phyloP scores from a whole-genome alignment of 257 asterid species.

The Handroanthus guayacan region DNA sequence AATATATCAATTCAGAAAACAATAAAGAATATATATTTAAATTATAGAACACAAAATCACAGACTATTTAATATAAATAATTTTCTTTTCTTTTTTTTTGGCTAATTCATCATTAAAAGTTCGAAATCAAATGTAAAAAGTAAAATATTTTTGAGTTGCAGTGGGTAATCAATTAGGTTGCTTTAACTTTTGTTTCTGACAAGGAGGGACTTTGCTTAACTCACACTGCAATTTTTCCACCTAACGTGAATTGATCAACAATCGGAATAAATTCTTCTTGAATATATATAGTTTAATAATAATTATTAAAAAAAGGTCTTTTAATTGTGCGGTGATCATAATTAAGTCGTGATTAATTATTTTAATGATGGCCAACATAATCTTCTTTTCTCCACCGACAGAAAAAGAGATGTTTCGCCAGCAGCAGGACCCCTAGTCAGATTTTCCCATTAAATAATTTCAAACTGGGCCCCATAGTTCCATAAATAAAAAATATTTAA shows the following conservation, averaged over 20 bases:
- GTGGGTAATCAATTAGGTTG: constrained; percentile 11
- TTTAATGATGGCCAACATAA: background rate
- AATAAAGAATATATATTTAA: too few species aligned
- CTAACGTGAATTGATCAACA: constrained; percentile 4
- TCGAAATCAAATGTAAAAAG: too few species aligned
- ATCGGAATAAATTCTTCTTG: too few species aligned
- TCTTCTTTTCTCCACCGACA: constrained; percentile 36
- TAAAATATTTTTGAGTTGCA: background rate
- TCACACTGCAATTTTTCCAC: constrained; percentile 35
- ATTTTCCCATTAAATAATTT: constrained; percentile 8
- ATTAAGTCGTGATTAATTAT: background rate
- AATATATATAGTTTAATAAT: too few species aligned
- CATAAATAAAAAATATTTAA: background rate
- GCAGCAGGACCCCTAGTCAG: background rate
- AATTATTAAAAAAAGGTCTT: background rate
- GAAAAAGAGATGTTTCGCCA: constrained; percentile 1
- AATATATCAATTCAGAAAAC: too few species aligned
- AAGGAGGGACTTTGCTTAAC: constrained; percentile 27
- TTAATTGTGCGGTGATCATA: background rate
- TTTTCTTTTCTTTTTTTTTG: too few species aligned
- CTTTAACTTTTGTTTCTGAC: background rate
- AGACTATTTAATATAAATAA: too few species aligned
- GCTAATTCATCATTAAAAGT: too few species aligned
- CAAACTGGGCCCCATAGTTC: background rate
- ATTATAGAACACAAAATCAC: too few species aligned